These are phyloP conservation scores for Akanthomyces uredinophilus DNA, from an alignment of 2,329 filamentous ascomycete species.

Conservation along the genomic window DNA sequence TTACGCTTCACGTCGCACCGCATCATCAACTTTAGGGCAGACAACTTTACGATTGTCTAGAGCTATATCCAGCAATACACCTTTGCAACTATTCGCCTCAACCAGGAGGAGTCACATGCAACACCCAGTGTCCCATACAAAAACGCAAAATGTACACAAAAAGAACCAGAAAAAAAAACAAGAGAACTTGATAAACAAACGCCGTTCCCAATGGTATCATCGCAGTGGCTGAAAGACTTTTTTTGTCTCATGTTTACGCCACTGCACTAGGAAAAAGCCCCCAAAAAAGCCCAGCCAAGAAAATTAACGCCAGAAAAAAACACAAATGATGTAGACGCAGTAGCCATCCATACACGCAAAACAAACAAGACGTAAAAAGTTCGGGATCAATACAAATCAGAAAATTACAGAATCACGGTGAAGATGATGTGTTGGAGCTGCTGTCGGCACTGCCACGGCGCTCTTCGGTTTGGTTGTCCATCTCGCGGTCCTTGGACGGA, in stretches of 20 bases:
- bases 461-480: constrained; percentile 26
- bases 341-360: not conserved
- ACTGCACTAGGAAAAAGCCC: constrained; percentile 1
- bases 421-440: constrained; percentile 30
- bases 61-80: not conserved
- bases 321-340: not conserved
- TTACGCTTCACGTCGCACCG: no score
- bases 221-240: not conserved
- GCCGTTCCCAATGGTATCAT: constrained; percentile 13
- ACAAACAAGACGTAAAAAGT: constrained; percentile 7
- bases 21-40: not conserved
- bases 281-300: not conserved
- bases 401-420: constrained; percentile 21
- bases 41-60: not conserved
- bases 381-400: constrained; percentile 18
- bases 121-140: not conserved
- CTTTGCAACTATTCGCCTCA: not conserved
- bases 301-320: not conserved
- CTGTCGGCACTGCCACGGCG: constrained; percentile 30
- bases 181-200: no score
- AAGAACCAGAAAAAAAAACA: not conserved
- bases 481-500: constrained; percentile 28
- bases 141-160: not conserved
- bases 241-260: not conserved
- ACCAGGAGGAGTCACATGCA: not conserved